Percentiles rank a stretch among this genome's conserved stretches.
These are phyloP conservation scores for Arachis hypogaea DNA, from an alignment of 306 rosid genomes.

Conservation along the genomic window DNA sequence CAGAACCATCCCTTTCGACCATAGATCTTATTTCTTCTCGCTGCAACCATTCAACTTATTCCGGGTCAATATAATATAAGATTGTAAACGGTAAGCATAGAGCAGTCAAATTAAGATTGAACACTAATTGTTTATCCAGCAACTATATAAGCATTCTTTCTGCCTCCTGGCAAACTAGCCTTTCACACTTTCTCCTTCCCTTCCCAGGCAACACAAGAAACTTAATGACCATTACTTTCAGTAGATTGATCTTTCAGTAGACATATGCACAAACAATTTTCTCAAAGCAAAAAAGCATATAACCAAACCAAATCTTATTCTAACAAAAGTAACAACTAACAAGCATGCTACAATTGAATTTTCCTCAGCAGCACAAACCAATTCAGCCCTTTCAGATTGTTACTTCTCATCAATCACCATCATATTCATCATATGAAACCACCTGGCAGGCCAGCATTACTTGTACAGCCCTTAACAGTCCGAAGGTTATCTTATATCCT, in stretches of 20 bases:
- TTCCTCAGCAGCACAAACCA: not conserved
- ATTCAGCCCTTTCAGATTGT: not conserved
- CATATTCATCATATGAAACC: not conserved
- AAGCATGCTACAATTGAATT: slow-evolving; percentile 19
- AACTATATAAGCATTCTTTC: not conserved
- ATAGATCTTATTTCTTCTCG: slow-evolving; percentile 93
- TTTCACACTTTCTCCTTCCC: not conserved
- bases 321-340: not conserved
- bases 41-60: slow-evolving; percentile 48
- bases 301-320: not conserved
- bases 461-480: not conserved
- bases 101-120: not conserved
- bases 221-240: not conserved
- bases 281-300: not conserved
- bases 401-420: slow-evolving; percentile 1
- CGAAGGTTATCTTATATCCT: not conserved
- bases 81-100: slow-evolving; percentile 7
- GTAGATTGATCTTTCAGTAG: not conserved
- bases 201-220: not conserved
- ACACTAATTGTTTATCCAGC: slow-evolving; percentile 1
- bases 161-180: not conserved
- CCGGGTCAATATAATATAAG: slow-evolving; percentile 16
- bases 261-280: not conserved
- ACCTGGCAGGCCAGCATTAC: not conserved
- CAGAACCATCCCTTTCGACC: slow-evolving; percentile 95